These are phyloP conservation scores for Melaleuca alternifolia DNA, from an alignment of 345 rosid species.

Conservation along the genomic window DNA sequence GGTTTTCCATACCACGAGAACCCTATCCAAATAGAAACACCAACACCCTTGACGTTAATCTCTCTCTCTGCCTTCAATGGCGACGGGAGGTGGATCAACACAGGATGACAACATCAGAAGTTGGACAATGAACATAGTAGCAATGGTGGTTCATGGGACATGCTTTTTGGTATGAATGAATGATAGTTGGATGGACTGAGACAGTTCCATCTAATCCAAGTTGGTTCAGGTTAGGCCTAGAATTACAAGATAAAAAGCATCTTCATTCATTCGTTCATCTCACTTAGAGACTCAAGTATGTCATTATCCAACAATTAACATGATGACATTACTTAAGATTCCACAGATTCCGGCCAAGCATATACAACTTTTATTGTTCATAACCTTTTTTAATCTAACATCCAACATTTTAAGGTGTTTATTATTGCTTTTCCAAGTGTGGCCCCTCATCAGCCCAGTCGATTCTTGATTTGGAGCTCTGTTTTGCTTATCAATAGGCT, in stretches of 20 bases:
- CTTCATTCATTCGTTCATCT: no score
- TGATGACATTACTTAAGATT: background rate
- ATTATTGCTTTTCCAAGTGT: no score
- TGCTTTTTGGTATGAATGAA: background rate
- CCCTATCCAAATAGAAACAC: background rate
- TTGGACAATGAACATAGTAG: background rate
- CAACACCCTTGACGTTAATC: no score
- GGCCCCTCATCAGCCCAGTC: no score
- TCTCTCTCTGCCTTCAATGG: no score
- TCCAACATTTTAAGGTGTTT: no score
- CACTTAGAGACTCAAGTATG: background rate
- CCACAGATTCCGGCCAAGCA: background rate
- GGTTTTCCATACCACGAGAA: no score
- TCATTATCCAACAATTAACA: background rate
- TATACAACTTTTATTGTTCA: background rate
- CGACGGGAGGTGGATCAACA: no score
- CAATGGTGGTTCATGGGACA: background rate
- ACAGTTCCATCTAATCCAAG: background rate
- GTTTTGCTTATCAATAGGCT: no score
- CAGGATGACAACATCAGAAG: background rate
- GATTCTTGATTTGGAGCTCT: no score
- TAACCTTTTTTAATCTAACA: background rate
- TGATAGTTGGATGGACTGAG: background rate
- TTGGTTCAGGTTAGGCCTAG: no score
- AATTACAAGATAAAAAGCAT: background rate